Percentiles rank a stretch among this genome's conserved stretches.
These are phyloP conservation scores for Casaregolazyma suthepensis DNA, from an alignment of 1,139 yeast species.

Conservation along the genomic window DNA sequence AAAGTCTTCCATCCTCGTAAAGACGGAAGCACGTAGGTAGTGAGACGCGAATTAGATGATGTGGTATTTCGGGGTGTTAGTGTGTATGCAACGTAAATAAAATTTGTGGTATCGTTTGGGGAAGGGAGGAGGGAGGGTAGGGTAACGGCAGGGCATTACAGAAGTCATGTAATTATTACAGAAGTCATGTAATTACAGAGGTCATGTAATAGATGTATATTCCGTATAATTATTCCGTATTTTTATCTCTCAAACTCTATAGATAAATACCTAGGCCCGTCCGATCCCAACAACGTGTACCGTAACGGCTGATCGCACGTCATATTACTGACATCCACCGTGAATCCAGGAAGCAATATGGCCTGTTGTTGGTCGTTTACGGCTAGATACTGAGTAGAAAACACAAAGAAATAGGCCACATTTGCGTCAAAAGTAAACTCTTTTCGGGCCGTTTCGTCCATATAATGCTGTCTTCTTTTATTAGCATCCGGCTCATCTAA, in stretches of 20 bases:
- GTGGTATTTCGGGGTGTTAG: not conserved
- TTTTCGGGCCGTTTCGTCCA: slow-evolving; percentile 24
- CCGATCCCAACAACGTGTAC: slow-evolving; percentile 26
- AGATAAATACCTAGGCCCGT: slow-evolving; percentile 23
- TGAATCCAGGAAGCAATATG: slow-evolving; percentile 41
- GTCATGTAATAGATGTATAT: too few species aligned
- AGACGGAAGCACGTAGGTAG: not conserved
- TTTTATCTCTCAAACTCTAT: slow-evolving; percentile 17
- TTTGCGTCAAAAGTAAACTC: slow-evolving; percentile 31
- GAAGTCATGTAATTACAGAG: too few species aligned
- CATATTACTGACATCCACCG: slow-evolving; percentile 38
- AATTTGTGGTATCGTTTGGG: not conserved
- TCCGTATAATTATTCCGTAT: too few species aligned
- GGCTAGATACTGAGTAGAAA: slow-evolving; percentile 40
- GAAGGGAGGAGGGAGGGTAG: not conserved
- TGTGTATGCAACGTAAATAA: not conserved
- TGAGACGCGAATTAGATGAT: not conserved
- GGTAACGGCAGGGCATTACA: not conserved
- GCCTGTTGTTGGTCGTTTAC: slow-evolving; percentile 35
- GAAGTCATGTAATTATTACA: too few species aligned
- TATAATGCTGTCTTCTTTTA: slow-evolving; percentile 1
- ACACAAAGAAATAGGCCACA: slow-evolving; percentile 37
- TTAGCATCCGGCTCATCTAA: slow-evolving; percentile 4
- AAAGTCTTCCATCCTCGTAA: not conserved
- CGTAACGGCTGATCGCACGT: slow-evolving; percentile 36